Evolutionary conservation across 2,329 filamentous ascomycete species (phyloP), one percentile per base, ranked within the genome.

Genomic region (Shiraia sp.): DNA sequence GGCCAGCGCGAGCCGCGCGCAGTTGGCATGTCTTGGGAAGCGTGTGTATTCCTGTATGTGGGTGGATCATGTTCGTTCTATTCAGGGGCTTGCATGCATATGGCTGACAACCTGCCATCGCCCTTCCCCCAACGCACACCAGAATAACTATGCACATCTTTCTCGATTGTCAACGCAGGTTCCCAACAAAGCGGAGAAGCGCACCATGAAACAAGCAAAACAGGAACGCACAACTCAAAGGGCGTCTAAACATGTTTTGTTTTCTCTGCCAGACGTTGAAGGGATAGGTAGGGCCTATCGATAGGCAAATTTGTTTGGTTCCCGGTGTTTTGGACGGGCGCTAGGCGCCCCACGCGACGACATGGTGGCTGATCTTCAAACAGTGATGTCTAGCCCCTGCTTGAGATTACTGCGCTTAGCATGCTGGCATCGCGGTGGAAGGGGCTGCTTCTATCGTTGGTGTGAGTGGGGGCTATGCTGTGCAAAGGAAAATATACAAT

Each of bases 351-450:
- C 53, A 51, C 42, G 50, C 56, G 54, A 54, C 53, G 51, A 45
- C 49, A 46, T 42, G 40, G 61, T 62, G 61, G 63, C 63, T 63
- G 61, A 59, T 59, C 53, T 47, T 59, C 57, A 65, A 67, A 65
- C 62, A 42, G 40, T 45, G 48, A 38, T 47, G 42, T 42, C 26
- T n/a, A n/a, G n/a, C 55, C 57, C 57, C 59, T 62, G 51, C 60
- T 30, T 59, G 25, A 62, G 39, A 64, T 63, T 61, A 44, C 36
- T 26, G 32, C 26, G 29, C 28, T 40, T 29, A 13, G 8, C n/a
- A 29, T 2, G 8, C 7, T 14, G 15, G 8, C 27, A 29, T 14
- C 27, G n/a, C n/a, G n/a, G n/a, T n/a, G n/a, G n/a, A n/a, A n/a
- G n/a, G n/a, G n/a, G n/a, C n/a, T n/a, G n/a, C n/a, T n/a, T n/a